These are phyloP conservation scores for Fistulinella cinereoalba DNA, from an alignment of 1,284 basidiomycete genomes.

Conservation along the genomic window DNA sequence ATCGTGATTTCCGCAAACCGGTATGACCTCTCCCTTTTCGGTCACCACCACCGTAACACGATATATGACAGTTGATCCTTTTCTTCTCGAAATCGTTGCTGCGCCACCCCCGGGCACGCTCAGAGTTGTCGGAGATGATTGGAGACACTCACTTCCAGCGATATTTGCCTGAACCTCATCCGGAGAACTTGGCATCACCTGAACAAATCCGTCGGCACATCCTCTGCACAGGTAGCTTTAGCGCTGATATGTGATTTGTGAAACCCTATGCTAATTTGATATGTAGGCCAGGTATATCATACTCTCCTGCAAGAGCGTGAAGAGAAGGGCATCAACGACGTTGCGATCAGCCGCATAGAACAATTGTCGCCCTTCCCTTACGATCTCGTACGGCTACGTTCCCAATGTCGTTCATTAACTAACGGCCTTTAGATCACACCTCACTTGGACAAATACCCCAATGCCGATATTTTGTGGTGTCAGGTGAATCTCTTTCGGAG, in stretches of 20 bases:
- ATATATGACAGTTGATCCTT: slow-evolving; percentile 61
- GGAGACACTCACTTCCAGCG: slow-evolving; percentile 91
- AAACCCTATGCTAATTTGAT: slow-evolving; percentile 5
- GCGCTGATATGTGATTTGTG: not conserved
- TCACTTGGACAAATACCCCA: slow-evolving; percentile 94
- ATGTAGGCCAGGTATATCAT: slow-evolving; percentile 88
- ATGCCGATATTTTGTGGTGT: slow-evolving; percentile 89
- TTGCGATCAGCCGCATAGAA: slow-evolving; percentile 93
- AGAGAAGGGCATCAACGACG: slow-evolving; percentile 84
- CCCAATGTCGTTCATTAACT: not conserved
- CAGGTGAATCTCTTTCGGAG: slow-evolving; percentile 50
- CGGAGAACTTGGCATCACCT: slow-evolving; percentile 67
- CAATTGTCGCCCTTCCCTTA: slow-evolving; percentile 97
- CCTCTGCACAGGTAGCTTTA: slow-evolving; percentile 67
- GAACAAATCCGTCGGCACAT: slow-evolving; percentile 92
- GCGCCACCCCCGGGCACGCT: slow-evolving; percentile 90
- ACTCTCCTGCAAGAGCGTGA: slow-evolving; percentile 87
- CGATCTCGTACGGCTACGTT: slow-evolving; percentile 60
- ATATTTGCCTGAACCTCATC: slow-evolving; percentile 85
- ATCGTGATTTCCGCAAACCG: slow-evolving; percentile 96
- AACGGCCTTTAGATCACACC: slow-evolving; percentile 61
- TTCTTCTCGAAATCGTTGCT: slow-evolving; percentile 98
- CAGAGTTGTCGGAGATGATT: slow-evolving; percentile 83
- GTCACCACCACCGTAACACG: not conserved
- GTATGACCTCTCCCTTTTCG: slow-evolving; percentile 37